Evolutionary conservation across 192 early-diverging fungal species (phyloP), one percentile per base, ranked within the genome.

Genomic region (Gamsiella multidivaricata): DNA sequence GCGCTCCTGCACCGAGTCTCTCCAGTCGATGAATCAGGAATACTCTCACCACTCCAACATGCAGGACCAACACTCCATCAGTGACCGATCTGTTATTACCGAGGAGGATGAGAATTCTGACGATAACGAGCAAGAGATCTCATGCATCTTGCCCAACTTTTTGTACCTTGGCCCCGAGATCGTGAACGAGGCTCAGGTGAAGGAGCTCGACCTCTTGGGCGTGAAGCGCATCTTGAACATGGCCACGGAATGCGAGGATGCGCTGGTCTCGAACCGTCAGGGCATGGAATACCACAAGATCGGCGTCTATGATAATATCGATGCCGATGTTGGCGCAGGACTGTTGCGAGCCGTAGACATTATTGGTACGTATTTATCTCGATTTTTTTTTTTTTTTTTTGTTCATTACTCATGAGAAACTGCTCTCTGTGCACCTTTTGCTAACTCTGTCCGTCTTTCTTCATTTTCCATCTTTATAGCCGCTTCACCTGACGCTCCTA

Each of bases 221-320:
- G 85, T 94, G 33, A 91, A 88, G 36, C 86, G 91, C 28, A 85
- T 94, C 31, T 58, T 94, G n/a, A 94, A 94, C 63, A 91, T 94
- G 91, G 93, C 93, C 3, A 84, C 76, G 17, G 93, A 94, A 65
- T 89, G 92, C 46, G 67, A 84, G 23, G 86, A 89, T 74, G 52
- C 51, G 52, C 73, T 85, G n/a, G 69, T 71, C 28, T 65, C 69
- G 3, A 46, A 85, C 17, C 79, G 80, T 52, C 59, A 79, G 8
- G 58, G 61, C 9, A 81, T 84, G 32, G 62, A 66, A 18, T 87
- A 87, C 32, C 57, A 70, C 67, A 84, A 81, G 69, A 79, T 90
- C 78, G 66, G 82, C 31, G 69, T 84, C 64, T 75, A 88, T 51
- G 92, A 94, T 61, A 85, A 85, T 34, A 84, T 93, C 12, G 86